Base-by-base conservation (phyloP, 306 rosid species). In the Gleditsia sinensis region DNA sequence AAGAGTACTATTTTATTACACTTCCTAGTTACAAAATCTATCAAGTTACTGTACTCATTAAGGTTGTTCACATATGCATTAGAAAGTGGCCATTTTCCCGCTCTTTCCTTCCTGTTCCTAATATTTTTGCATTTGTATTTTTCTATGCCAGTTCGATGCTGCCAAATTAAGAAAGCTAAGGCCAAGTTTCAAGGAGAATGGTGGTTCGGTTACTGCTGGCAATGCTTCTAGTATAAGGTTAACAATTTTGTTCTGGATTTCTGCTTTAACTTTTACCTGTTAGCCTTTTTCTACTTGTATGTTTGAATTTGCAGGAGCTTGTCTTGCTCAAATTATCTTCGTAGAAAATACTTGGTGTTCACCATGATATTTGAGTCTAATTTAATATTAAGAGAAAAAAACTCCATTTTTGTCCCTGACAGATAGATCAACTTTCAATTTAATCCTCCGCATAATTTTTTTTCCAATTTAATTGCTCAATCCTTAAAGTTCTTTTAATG, bases 151-250 rank as follows among this genome's bases (percentile, higher is more conserved):
- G 99, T 90, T 95, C 79, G 99, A 95, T 78, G 84, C 97, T 73
- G 92, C 91, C 78, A 95, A 95, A 80, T 86, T 95, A 58, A 87
- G 96, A 84, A 95, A 95, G 87, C 99, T 95, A 72, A 83, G 98
- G 69, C 99, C 99, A 30, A 92, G 97, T 88, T 95, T 95, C 88
- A 95, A 89, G 91, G 97, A 87, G 51, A 86, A 4, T 71, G 97
- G 99, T 32, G 99, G 99, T 53, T 78, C 98, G 66, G 99, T 95
- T 33, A 95, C 99, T 23, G 97, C 99, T 17, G 99, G 99, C 78
- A 95, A 95, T 83, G 99, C 99, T 77, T 95, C 99, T 33, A 95
- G 99, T 67, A 92, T 95, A 86, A 92, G 99, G 99, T 95, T 82
- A 51, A 40, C 68, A n/a, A 72, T 76, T 36, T 54, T 54, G 4